A percentile compares a stretch with the other conserved stretches of the same genome.
Evolutionary conservation across 495 filamentous ascomycete species (phyloP).

Genomic region (Parathielavia hyrcaniae): DNA sequence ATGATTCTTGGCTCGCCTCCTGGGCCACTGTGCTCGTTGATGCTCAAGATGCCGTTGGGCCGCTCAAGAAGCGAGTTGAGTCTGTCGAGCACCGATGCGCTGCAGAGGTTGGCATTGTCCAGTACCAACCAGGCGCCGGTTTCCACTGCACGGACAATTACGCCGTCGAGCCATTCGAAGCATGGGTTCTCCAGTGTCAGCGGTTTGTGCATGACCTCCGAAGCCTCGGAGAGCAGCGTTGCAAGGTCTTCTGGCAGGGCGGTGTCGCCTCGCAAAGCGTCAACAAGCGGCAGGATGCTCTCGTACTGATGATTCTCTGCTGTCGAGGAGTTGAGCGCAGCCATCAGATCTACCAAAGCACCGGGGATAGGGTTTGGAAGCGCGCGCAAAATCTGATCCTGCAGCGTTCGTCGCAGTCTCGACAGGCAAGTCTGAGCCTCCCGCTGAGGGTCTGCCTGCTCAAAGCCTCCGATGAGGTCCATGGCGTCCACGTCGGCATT

Average conservation of each 20-base stretch:
- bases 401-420: constrained; percentile 52
- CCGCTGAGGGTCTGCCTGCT: constrained; percentile 79
- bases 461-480: constrained; percentile 94
- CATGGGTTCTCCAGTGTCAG: constrained; percentile 57
- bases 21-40: constrained; percentile 82
- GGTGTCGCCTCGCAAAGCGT: constrained; percentile 24
- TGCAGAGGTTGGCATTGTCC: constrained; percentile 96
- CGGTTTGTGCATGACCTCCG: constrained; percentile 38
- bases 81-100: constrained; percentile 86
- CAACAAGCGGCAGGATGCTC: constrained; percentile 31
- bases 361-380: constrained; percentile 42
- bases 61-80: constrained; percentile 86
- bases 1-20: constrained; percentile 78
- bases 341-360: constrained; percentile 40
- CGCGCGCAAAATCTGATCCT: constrained; percentile 45
- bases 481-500: constrained; percentile 93
- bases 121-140: constrained; percentile 88
- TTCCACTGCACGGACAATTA: constrained; percentile 79
- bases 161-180: constrained; percentile 94
- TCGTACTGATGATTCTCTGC: constrained; percentile 29
- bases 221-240: constrained; percentile 28
- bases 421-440: constrained; percentile 51
- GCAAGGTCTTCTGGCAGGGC: constrained; percentile 27
- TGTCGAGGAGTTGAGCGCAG: constrained; percentile 29
- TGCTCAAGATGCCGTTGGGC: constrained; percentile 74